phyloP scores from a whole-genome alignment of 2,329 filamentous ascomycete species.

The Colletotrichum cordylinicola region DNA sequence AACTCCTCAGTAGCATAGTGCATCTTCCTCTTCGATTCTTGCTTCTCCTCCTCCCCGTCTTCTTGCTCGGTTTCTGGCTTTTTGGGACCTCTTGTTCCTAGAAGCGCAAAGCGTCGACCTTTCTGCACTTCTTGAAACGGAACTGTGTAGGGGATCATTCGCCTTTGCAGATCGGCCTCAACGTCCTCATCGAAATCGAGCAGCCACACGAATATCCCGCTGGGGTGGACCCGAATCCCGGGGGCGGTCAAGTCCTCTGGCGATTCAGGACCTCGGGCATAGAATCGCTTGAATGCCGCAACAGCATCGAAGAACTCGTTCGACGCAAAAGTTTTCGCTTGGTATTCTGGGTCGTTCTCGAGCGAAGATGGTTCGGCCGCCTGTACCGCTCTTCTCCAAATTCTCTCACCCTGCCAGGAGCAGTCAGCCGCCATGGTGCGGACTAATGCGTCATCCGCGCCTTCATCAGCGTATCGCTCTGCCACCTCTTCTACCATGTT shows the following conservation, averaged over 20 bases:
- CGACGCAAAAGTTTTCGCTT: background rate
- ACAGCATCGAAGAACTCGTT: background rate
- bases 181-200: background rate
- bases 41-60: background rate
- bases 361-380: too few species aligned
- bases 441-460: background rate
- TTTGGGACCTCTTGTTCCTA: background rate
- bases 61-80: background rate
- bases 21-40: background rate
- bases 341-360: background rate
- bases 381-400: background rate
- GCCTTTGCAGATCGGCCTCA: background rate
- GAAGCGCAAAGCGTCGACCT: background rate
- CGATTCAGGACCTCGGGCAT: background rate
- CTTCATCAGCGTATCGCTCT: background rate
- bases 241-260: background rate
- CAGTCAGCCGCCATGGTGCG: background rate
- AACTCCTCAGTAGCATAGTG: background rate
- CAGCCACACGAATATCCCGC: background rate
- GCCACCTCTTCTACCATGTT: background rate
- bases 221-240: conserved; percentile 4
- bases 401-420: background rate
- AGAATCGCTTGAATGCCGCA: background rate
- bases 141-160: background rate
- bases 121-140: conserved; percentile 8